Evolutionary conservation across 345 rosid species (phyloP), one percentile per base, ranked within the genome.

Genomic region (Fremontodendron californicum): DNA sequence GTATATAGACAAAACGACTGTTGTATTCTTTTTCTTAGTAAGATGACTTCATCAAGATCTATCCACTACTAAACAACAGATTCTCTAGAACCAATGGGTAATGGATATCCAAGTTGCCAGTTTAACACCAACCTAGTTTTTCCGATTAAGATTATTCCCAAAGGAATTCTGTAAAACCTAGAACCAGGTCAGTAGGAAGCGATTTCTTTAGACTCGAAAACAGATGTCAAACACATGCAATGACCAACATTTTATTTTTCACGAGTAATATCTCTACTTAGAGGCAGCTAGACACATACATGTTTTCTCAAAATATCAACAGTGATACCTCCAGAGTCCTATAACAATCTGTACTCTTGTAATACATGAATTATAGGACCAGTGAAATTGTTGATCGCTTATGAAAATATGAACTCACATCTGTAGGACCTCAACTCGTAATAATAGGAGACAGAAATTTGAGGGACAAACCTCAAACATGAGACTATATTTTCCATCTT

Each of bases 401-500:
- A 49, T 48, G 60, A 71, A 51, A n/a, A 31, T 31, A 48, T 9
- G 27, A 18, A 12, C 27, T 48, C 8, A 19, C 16, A 31, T n/a
- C n/a, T n/a, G n/a, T n/a, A n/a, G n/a, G n/a, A n/a, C 5, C 39
- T 46, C 23, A 1, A 29, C 74, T 70, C 15, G 2, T 27, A 8
- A 70, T 16, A 70, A 51, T 4, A 33, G 51, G 43, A 45, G 21
- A 33, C 9, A 51, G 9, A 51, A 31, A 62, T n/a, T 5, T 16
- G 21, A 18, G 60, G 63, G 73, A 37, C 92, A 78, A 78, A 96
- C 99, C 99, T 96, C 99, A 87, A 96, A 94, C 99, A 96, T 96
- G 79, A 96, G 99, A 83, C 90, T 94, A 80, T 96, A 96, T 85
- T 92, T 94, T 84, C 98, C 99, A 77, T 96, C 98, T 89, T 92